Base-by-base conservation (phyloP, 1,284 basidiomycete genomes). In the Albatrellus sp. region DNA sequence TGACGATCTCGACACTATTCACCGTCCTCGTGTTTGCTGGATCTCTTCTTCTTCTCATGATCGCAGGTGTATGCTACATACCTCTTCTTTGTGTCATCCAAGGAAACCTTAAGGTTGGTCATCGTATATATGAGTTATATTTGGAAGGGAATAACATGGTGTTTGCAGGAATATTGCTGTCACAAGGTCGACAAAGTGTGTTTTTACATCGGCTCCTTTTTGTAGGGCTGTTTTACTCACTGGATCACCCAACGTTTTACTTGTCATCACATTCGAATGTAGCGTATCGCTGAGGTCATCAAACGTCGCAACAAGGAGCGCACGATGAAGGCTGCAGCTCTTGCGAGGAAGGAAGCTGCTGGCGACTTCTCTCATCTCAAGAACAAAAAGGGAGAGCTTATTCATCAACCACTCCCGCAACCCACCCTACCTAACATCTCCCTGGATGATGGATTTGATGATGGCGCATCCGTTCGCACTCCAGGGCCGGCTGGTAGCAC, bases 101-200 rank as follows among this genome's bases (percentile, higher is more conserved):
- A 59, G 92, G 92, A 31, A 97, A 97, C 63, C 67, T 97, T 45
- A 94, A 94, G 78, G 85, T 82, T 50, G 50, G 61, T 43, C 40
- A 42, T 43, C 34, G 44, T 34, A 14, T 46, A 24, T 35, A 8
- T 45, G 39, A 37, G 11, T 2, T n/a, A 16, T 44, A 38, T 30
- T 45, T 42, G 29, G 35, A 42, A 45, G 44, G 58, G 48, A 38
- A 35, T 24, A 7, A 24, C 24, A 24, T 7, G 24, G 24, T 24
- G 24, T 7, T 24, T 24, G 37, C 60, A 93, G 80, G 94, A 98
- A 73, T 98, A 96, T 65, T 91, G 90, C 62, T 98, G 93, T 64
- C 90, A 98, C 69, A 97, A 98, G 67, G 90, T 97, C 45, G 94
- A 98, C 68, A 97, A 96, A 77, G 85, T 87, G 57, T 51, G 55